Conservation (phyloP, 2,329 filamentous ascomycete species). For the Pyrenophora teres region DNA sequence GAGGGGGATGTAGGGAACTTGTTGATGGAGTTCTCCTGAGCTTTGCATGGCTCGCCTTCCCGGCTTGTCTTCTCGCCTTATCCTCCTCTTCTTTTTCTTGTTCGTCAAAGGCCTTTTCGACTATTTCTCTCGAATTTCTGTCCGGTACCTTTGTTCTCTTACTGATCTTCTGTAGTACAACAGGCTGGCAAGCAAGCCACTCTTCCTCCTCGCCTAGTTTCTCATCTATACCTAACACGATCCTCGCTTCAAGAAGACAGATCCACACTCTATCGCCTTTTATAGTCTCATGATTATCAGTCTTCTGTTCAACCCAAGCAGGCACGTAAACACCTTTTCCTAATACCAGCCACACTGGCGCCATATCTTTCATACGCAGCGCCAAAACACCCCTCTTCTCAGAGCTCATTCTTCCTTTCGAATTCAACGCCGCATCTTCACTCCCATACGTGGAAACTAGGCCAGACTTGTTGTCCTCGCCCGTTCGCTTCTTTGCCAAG, state of each 20-base stretch:
- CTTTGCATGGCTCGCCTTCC: no score
- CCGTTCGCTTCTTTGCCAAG: neutral
- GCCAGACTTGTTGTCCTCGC: neutral
- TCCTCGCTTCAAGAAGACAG: conserved; percentile 11
- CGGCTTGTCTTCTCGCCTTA: neutral
- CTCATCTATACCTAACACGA: conserved; percentile 2
- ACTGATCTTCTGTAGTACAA: neutral
- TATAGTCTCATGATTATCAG: no score
- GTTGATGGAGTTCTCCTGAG: neutral
- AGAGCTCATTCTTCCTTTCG: neutral
- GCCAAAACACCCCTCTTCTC: neutral
- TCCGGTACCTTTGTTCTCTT: conserved; percentile 2
- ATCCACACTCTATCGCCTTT: conserved; percentile 6
- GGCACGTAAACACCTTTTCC: neutral
- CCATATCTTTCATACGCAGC: neutral
- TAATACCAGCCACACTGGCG: neutral
- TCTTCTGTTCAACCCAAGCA: neutral
- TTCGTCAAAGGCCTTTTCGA: neutral
- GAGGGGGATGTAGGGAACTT: neutral
- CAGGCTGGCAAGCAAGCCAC: conserved; percentile 15
- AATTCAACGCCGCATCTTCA: neutral
- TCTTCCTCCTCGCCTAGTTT: conserved; percentile 6
- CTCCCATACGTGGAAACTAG: neutral
- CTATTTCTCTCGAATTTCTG: neutral
- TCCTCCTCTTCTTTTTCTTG: neutral